A percentile compares a stretch with the other conserved stretches of the same genome.
Conservation (phyloP, 2,329 filamentous ascomycete genomes). For the Lachnellula arida region DNA sequence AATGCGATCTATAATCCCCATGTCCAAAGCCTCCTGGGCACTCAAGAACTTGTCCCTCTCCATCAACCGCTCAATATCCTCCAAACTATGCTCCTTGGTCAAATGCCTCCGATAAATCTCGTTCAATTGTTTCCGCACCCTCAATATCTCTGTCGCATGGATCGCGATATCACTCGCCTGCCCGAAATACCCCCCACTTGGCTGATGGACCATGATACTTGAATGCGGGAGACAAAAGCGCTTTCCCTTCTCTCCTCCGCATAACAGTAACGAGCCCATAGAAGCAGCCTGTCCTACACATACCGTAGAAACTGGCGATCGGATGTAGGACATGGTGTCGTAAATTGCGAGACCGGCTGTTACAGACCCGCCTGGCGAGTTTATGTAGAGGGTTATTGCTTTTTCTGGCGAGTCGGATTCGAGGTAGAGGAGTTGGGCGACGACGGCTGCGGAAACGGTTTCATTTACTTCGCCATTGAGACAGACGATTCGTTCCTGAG, state of each 20-base stretch:
- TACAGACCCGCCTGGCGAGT: slow-evolving; percentile 90
- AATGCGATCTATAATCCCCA: slow-evolving; percentile 91
- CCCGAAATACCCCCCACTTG: slow-evolving; percentile 66
- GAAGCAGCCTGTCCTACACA: slow-evolving; percentile 92
- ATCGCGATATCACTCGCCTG: slow-evolving; percentile 83
- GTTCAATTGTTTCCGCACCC: slow-evolving; percentile 80
- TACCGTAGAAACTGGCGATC: slow-evolving; percentile 86
- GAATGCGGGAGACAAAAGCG: slow-evolving; percentile 88
- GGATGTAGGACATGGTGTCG: slow-evolving; percentile 98
- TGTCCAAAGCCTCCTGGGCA: slow-evolving; percentile 79
- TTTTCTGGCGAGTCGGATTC: slow-evolving; percentile 95
- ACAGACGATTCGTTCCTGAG: slow-evolving; percentile 84
- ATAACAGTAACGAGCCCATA: slow-evolving; percentile 87
- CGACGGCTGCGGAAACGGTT: slow-evolving; percentile 84
- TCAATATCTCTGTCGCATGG: slow-evolving; percentile 92
- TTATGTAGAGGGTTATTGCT: slow-evolving; percentile 96
- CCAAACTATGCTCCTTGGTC: slow-evolving; percentile 73
- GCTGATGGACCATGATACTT: slow-evolving; percentile 96
- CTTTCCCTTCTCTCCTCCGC: slow-evolving; percentile 79
- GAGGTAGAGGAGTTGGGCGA: slow-evolving; percentile 94
- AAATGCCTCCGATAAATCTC: slow-evolving; percentile 84
- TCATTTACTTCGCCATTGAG: slow-evolving; percentile 91
- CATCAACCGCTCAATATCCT: slow-evolving; percentile 92
- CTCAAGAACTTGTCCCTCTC: slow-evolving; percentile 94
- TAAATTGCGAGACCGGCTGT: slow-evolving; percentile 89